These are phyloP conservation scores for Podila horticola DNA, from an alignment of 192 early-diverging fungal species.

Conservation along the genomic window DNA sequence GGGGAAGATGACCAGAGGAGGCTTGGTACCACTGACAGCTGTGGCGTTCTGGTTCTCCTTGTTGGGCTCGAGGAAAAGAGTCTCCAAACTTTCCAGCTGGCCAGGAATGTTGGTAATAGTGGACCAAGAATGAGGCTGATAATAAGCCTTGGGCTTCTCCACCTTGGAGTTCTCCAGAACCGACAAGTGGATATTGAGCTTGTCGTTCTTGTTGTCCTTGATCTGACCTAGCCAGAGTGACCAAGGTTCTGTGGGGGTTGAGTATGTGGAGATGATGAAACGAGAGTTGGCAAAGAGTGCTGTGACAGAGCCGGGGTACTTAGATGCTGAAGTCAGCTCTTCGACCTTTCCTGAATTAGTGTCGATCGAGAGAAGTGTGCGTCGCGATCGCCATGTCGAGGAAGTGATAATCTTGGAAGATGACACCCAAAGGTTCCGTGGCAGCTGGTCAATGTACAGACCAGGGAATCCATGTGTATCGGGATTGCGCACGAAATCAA, in stretches of 20 bases:
- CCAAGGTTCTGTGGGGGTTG: slow-evolving; percentile 65
- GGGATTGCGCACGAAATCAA: slow-evolving; percentile 53
- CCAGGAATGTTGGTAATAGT: slow-evolving; percentile 41
- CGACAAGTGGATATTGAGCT: slow-evolving; percentile 18
- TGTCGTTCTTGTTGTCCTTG: slow-evolving; percentile 1
- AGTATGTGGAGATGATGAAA: slow-evolving; percentile 57
- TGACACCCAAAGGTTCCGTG: slow-evolving; percentile 26
- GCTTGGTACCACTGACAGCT: slow-evolving; percentile 32
- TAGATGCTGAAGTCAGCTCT: slow-evolving; percentile 57
- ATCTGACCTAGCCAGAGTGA: slow-evolving; percentile 47
- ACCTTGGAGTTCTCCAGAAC: slow-evolving; percentile 19
- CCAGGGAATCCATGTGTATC: slow-evolving; percentile 70
- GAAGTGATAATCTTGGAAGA: slow-evolving; percentile 29
- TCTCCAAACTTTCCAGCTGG: slow-evolving; percentile 50
- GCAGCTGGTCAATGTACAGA: slow-evolving; percentile 72
- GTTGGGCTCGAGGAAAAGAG: slow-evolving; percentile 46
- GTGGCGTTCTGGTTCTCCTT: slow-evolving; percentile 21
- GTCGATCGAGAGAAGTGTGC: slow-evolving; percentile 50
- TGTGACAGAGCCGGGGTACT: slow-evolving; percentile 55
- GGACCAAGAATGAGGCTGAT: slow-evolving; percentile 45
- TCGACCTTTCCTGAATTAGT: slow-evolving; percentile 55
- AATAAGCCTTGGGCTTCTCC: slow-evolving; percentile 32
- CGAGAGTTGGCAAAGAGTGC: slow-evolving; percentile 56
- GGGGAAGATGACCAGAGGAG: slow-evolving; percentile 75
- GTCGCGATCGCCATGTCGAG: slow-evolving; percentile 38